Conservation (phyloP, 345 rosid species). For the Linum trigynum region DNA sequence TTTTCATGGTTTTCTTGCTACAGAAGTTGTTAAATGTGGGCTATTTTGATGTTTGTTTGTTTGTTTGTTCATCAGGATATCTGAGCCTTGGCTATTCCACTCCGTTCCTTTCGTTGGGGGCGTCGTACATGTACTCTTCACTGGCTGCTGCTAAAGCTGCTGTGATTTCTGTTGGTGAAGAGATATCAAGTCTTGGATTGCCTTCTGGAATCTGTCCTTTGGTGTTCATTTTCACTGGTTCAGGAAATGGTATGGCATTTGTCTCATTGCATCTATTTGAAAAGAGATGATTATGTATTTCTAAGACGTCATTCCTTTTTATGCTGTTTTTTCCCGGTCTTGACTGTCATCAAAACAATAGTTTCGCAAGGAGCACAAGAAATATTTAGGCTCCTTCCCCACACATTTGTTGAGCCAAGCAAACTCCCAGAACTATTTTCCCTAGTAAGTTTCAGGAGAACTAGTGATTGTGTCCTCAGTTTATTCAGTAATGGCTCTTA, state of each 20-base stretch:
- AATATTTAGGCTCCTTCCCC: slow-evolving; percentile 94
- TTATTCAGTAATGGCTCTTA: not conserved
- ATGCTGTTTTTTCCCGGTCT: not conserved
- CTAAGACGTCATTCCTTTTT: not conserved
- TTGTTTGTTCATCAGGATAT: slow-evolving; percentile 42
- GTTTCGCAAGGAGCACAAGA: slow-evolving; percentile 88
- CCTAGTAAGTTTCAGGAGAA: slow-evolving; percentile 28
- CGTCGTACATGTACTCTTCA: slow-evolving; percentile 77
- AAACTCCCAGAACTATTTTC: slow-evolving; percentile 63
- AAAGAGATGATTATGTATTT: not conserved
- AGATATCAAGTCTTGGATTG: slow-evolving; percentile 64
- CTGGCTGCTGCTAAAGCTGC: slow-evolving; percentile 86
- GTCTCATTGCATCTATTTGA: not conserved
- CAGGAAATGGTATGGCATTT: slow-evolving; percentile 54
- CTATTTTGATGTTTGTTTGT: not conserved
- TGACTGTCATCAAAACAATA: slow-evolving; percentile 8
- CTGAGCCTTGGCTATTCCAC: slow-evolving; percentile 73
- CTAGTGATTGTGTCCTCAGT: not conserved
- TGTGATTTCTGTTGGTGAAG: slow-evolving; percentile 73
- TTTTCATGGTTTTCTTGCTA: not conserved
- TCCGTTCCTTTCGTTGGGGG: slow-evolving; percentile 65
- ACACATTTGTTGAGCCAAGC: slow-evolving; percentile 65
- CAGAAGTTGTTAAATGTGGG: not conserved
- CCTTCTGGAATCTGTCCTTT: slow-evolving; percentile 76
- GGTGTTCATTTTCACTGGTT: slow-evolving; percentile 68